A percentile compares a stretch with the other conserved stretches of the same genome.
These are phyloP conservation scores for Lachnellula subtilissima DNA, from an alignment of 2,329 filamentous ascomycete species.

Conservation along the genomic window DNA sequence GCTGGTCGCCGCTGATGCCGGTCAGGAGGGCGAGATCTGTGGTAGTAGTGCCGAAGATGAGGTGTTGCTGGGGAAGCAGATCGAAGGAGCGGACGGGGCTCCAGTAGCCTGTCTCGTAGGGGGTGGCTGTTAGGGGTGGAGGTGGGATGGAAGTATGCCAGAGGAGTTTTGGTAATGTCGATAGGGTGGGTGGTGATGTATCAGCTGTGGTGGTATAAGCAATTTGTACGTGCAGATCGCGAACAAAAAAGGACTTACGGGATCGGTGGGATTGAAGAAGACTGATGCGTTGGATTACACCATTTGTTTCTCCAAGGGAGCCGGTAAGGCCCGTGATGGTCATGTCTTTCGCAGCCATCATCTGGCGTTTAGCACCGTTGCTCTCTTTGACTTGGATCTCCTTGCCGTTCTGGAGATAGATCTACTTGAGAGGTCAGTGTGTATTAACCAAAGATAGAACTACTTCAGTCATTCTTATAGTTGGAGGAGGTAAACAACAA, in stretches of 20 bases:
- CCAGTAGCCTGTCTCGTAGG: slow-evolving; percentile 15
- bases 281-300: slow-evolving; percentile 12
- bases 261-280: slow-evolving; percentile 10
- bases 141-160: slow-evolving; percentile 9
- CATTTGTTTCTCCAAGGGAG: slow-evolving; percentile 5
- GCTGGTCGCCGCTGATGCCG: slow-evolving; percentile 8
- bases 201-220: no score
- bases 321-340: slow-evolving; percentile 8
- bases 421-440: neutral
- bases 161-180: slow-evolving; percentile 6
- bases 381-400: neutral
- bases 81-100: slow-evolving; percentile 9
- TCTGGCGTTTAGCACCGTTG: slow-evolving; percentile 5
- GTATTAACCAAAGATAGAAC: no score
- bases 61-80: slow-evolving; percentile 3
- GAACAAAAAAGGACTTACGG: neutral
- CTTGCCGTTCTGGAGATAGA: slow-evolving; percentile 2
- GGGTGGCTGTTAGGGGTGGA: neutral
- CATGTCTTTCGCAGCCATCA: slow-evolving; percentile 2
- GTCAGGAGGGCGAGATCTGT: slow-evolving; percentile 2
- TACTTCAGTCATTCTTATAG: no score
- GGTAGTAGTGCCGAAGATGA: slow-evolving; percentile 5
- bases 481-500: no score
- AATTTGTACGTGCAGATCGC: no score
- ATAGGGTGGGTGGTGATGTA: neutral